Percentiles rank a stretch among this genome's conserved stretches.
These are phyloP conservation scores for Akanthomyces uredinophilus DNA, from an alignment of 2,329 filamentous ascomycete species.

Conservation along the genomic window DNA sequence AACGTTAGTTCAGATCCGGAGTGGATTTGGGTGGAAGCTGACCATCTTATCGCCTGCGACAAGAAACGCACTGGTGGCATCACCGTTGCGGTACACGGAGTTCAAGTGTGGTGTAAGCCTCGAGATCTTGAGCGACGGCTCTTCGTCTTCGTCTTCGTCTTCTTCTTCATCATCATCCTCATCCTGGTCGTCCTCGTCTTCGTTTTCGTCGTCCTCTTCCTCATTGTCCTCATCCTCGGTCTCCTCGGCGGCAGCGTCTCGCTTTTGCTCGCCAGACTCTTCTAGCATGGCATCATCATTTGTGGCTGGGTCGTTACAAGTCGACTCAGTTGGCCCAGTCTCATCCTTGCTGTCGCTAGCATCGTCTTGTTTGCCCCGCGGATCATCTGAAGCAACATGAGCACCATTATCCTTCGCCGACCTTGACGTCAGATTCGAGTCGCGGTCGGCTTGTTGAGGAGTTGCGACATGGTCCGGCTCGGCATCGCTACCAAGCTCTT, in stretches of 20 bases:
- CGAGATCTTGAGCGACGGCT: slow-evolving; percentile 89
- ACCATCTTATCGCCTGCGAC: slow-evolving; percentile 97
- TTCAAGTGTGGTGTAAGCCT: slow-evolving; percentile 76
- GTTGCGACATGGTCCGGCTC: background rate
- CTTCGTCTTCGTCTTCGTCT: slow-evolving; percentile 83
- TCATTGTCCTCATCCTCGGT: slow-evolving; percentile 24
- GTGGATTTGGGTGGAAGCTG: slow-evolving; percentile 23
- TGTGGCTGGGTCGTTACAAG: background rate
- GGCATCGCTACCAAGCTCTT: slow-evolving; percentile 13
- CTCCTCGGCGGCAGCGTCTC: slow-evolving; percentile 21
- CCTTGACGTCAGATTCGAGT: background rate
- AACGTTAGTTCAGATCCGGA: slow-evolving; percentile 27
- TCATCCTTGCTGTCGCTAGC: background rate
- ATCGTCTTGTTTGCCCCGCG: background rate
- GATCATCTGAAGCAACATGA: background rate
- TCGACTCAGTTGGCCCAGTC: background rate
- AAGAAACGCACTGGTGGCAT: slow-evolving; percentile 86
- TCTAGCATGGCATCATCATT: background rate
- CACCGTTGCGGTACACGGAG: slow-evolving; percentile 85
- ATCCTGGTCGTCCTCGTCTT: slow-evolving; percentile 40
- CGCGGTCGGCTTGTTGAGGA: background rate
- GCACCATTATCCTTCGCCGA: background rate
- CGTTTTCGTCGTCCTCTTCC: slow-evolving; percentile 28
- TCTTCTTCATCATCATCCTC: slow-evolving; percentile 57
- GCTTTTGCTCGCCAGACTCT: background rate